These are phyloP conservation scores for Bipolaris victoriae DNA, from an alignment of 2,329 filamentous ascomycete genomes.

Conservation along the genomic window DNA sequence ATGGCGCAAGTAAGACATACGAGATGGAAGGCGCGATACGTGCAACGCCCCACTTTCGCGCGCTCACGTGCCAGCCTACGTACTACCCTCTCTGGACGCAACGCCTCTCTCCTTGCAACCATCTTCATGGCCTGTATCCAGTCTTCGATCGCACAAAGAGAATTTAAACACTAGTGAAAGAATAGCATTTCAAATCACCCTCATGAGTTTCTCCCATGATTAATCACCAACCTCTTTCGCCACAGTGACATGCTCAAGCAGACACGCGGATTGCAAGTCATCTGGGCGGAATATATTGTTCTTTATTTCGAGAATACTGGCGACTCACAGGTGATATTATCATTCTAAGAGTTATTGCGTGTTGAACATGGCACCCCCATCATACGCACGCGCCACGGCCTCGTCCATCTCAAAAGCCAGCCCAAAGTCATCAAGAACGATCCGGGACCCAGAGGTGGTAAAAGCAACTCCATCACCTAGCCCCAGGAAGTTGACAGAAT, in stretches of 20 bases:
- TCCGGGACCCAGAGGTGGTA: neutral
- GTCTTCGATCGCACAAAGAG: neutral
- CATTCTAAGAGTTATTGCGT: neutral
- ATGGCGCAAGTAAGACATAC: neutral
- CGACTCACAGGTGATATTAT: neutral
- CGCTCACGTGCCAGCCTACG: conserved; percentile 20
- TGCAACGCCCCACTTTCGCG: conserved; percentile 31
- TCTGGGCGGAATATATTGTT: neutral
- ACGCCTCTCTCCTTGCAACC: neutral
- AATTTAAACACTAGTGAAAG: neutral
- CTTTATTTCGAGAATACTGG: neutral
- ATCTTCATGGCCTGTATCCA: neutral
- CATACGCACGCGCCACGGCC: conserved; percentile 28
- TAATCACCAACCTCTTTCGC: neutral
- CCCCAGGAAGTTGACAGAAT: neutral
- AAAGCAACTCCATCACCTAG: neutral
- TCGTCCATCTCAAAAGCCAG: conserved; percentile 19
- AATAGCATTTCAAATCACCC: neutral
- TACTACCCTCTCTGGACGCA: neutral
- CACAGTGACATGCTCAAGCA: neutral
- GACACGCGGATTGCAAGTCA: neutral
- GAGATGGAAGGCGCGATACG: conserved; percentile 14
- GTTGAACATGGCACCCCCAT: conserved; percentile 22
- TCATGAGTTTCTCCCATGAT: neutral
- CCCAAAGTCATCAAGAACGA: conserved; percentile 1